A percentile compares a stretch with the other conserved stretches of the same genome.
phyloP scores from a whole-genome alignment of 768 basidiomycete genomes.

The Chlorophyllum brunneum region DNA sequence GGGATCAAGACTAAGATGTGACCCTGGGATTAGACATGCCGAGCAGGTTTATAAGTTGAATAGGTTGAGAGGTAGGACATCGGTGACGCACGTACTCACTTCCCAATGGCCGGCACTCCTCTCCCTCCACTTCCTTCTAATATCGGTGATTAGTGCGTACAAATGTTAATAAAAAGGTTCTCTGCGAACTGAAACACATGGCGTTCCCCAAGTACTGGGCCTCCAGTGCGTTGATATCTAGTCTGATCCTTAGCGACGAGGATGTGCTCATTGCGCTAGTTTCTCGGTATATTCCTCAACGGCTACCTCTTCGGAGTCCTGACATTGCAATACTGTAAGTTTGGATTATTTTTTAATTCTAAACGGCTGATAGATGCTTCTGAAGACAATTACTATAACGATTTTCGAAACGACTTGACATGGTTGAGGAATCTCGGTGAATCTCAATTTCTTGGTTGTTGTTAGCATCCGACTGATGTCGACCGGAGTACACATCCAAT shows the following conservation, averaged over 20 bases:
- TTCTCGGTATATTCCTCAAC: constrained; percentile 9
- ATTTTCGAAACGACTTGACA: constrained; percentile 5
- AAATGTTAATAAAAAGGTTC: background rate
- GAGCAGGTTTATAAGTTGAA: background rate
- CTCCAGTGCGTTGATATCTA: background rate
- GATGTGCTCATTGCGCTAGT: constrained; percentile 1
- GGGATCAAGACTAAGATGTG: background rate
- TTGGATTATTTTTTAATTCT: no score
- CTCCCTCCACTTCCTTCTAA: background rate
- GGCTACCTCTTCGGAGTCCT: constrained; percentile 10
- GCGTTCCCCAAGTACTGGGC: background rate
- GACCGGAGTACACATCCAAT: constrained; percentile 4
- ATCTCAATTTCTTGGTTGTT: background rate
- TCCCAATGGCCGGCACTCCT: background rate
- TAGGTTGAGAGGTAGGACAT: background rate
- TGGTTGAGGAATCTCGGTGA: constrained; percentile 8
- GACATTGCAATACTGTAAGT: constrained; percentile 12
- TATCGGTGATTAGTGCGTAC: constrained; percentile 3
- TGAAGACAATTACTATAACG: constrained; percentile 1
- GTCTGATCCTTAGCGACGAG: background rate
- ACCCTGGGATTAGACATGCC: background rate
- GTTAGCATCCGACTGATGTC: background rate
- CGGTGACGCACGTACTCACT: background rate
- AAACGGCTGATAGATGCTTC: background rate
- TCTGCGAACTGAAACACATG: background rate